Base-by-base conservation (phyloP, 805 yeast species). In the Wickerhamiella kazuoi region DNA sequence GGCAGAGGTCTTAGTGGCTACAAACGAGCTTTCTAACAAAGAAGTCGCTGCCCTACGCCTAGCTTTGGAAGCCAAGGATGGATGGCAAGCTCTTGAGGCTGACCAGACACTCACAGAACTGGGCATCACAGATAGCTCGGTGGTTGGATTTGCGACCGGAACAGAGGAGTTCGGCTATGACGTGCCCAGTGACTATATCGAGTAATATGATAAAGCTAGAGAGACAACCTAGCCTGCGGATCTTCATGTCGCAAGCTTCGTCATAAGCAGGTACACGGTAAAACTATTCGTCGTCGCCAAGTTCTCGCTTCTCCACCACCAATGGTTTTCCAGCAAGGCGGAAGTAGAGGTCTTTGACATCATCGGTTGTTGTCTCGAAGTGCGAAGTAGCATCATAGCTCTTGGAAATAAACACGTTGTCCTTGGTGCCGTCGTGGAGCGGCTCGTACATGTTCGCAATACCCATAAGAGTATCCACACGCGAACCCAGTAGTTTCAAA, bases 301-400 rank as follows among this genome's bases (percentile, higher is more conserved):
- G 63, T 35, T 74, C 67, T 56, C 93, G 76, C 57, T 79, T 71
- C 64, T 83, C 76, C 49, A 86, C 70, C 19, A 80, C 93, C 52
- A 90, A 70, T 16, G 94, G 94, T 58, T 82, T 80, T 37, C 97
- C 97, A 26, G 80, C 80, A 47, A 90, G 77, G 59, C 97, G 74
- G 60, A 77, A 76, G 60, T 90, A 90, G 39, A 90, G 70, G 59
- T 87, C 95, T 62, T 83, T 84, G 50, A 90, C 93, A 59, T 90
- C 97, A 57, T 90, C 97, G 30, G 98, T 90, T 51, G 94, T 80
- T 33, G 86, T 65, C 62, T 90, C 98, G 57, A 90, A 90, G 62
- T 90, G 98, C 8, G 95, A 83, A 8, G 93, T 70, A 1, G 97
- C 79, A 57, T 90, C 98, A 57, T 84, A 90, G 43, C 93, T 79